These are phyloP conservation scores for Pythium vanterpoolii DNA, from an alignment of 352 stramenopile species.

Conservation along the genomic window DNA sequence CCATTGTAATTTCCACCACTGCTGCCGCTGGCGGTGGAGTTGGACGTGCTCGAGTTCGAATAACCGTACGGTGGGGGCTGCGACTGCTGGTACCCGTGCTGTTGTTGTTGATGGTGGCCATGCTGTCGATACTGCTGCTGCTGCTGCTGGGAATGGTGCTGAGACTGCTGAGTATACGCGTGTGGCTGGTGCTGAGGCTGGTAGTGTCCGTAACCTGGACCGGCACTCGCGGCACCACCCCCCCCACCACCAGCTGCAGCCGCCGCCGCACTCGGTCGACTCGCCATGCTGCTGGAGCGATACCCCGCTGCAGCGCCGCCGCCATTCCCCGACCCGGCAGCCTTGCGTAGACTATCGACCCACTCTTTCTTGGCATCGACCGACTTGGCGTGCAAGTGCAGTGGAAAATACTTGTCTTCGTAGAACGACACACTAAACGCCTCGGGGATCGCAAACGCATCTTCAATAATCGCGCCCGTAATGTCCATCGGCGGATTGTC, in stretches of 20 bases:
- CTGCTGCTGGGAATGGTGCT: slow-evolving; percentile 8
- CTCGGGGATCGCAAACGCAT: slow-evolving; percentile 73
- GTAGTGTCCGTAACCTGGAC: slow-evolving; percentile 6
- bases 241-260: neutral
- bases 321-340: slow-evolving; percentile 20
- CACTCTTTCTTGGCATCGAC: slow-evolving; percentile 74
- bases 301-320: neutral
- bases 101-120: neutral
- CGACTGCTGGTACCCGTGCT: slow-evolving; percentile 10
- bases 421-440: slow-evolving; percentile 80
- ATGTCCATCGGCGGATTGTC: slow-evolving; percentile 83
- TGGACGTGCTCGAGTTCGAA: slow-evolving; percentile 1
- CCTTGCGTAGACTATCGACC: slow-evolving; percentile 70
- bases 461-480: slow-evolving; percentile 67
- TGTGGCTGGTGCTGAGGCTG: slow-evolving; percentile 11
- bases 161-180: slow-evolving; percentile 1
- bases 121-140: slow-evolving; percentile 1
- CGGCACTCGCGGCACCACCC: neutral
- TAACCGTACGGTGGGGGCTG: slow-evolving; percentile 3
- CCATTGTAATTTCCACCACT: slow-evolving; percentile 14
- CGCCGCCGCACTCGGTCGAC: slow-evolving; percentile 3
- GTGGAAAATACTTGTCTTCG: slow-evolving; percentile 76
- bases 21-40: slow-evolving; percentile 7
- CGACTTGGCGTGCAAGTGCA: slow-evolving; percentile 82
- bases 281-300: neutral